These are phyloP conservation scores for Hymenochaete sp. DNA, from an alignment of 1,284 basidiomycete genomes.

Conservation along the genomic window DNA sequence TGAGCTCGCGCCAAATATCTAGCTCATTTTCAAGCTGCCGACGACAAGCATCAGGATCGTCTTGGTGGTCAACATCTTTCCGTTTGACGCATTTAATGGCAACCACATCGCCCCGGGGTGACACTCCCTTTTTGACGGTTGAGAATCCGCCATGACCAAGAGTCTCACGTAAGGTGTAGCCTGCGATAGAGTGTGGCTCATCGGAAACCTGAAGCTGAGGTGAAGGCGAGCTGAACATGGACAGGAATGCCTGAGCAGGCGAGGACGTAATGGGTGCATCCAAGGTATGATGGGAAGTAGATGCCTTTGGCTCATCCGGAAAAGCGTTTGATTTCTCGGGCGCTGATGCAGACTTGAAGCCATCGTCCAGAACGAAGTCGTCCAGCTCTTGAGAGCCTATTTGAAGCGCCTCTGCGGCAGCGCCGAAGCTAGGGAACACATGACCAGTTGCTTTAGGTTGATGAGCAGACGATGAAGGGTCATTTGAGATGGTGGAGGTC, in stretches of 20 bases:
- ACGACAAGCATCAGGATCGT: slow-evolving; percentile 36
- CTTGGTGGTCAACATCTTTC: slow-evolving; percentile 43
- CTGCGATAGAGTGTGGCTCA: slow-evolving; percentile 36
- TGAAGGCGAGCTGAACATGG: slow-evolving; percentile 47
- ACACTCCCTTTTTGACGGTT: slow-evolving; percentile 69
- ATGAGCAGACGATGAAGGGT: too few species aligned
- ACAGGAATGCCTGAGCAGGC: slow-evolving; percentile 73
- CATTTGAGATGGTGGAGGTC: slow-evolving; percentile 1
- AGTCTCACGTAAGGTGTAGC: slow-evolving; percentile 70
- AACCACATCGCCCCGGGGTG: slow-evolving; percentile 57
- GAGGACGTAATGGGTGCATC: slow-evolving; percentile 32
- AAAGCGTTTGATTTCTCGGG: slow-evolving; percentile 13
- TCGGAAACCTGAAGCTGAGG: slow-evolving; percentile 50
- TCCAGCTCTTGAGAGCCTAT: neutral
- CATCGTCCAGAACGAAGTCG: neutral
- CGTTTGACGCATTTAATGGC: slow-evolving; percentile 78
- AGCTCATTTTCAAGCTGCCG: slow-evolving; percentile 71
- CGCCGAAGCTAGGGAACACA: slow-evolving; percentile 8
- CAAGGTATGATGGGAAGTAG: neutral
- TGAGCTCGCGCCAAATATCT: slow-evolving; percentile 69
- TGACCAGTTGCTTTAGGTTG: neutral
- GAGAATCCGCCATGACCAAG: slow-evolving; percentile 85
- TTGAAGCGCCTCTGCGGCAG: slow-evolving; percentile 6
- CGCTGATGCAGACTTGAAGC: slow-evolving; percentile 15
- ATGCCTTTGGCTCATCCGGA: neutral